Evolutionary conservation across 139 green algal species (phyloP), one percentile per base, ranked within the genome.

Genomic region (Diplosphaera chodatii): DNA sequence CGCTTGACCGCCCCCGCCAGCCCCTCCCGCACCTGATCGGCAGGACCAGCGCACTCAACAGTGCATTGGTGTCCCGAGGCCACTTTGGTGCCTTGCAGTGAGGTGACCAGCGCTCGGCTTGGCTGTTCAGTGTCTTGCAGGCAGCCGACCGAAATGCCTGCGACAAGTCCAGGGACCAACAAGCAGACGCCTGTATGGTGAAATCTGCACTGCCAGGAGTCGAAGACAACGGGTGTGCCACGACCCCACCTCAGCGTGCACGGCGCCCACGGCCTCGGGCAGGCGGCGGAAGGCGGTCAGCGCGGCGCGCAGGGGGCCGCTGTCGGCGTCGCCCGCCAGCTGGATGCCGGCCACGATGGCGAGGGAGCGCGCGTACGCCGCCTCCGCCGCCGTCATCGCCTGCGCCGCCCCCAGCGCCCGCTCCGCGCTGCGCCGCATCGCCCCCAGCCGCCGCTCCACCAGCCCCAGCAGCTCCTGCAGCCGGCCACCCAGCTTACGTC

Each of bases 271-370:
- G 40, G 71, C 21, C 29, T 64, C 41, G 23, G 83, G 83, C 34
- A 87, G 40, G 27, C 77, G 65, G 3, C 41, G 68, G 31, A 86
- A 78, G 18, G 55, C 69, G 13, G 69, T 48, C 72, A 85, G 31
- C 3, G 81, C 83, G 16, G 67, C 40, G 4, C 73, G 55, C 68
- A 88, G 67, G 10, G 59, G 69, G 23, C 78, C 40, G 1, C 80
- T 80, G 72, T 88, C 83, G 2, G 67, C 68, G 21, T 83, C 77
- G 13, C 78, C 74, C 31, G 59, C 69, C 62, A 88, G 63, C 16
- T 34, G 62, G 20, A 87, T 68, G 25, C 65, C 34, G 22, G 70
- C 64, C 8, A 73, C 70, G 0, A 72, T 62, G 1, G 32, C 71
- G 66, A 88, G 68, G 10, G 81, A 68, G 16, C 74, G 68, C 0